phyloP scores from a whole-genome alignment of 345 rosid species.

The Euphorbia pulcherrima region DNA sequence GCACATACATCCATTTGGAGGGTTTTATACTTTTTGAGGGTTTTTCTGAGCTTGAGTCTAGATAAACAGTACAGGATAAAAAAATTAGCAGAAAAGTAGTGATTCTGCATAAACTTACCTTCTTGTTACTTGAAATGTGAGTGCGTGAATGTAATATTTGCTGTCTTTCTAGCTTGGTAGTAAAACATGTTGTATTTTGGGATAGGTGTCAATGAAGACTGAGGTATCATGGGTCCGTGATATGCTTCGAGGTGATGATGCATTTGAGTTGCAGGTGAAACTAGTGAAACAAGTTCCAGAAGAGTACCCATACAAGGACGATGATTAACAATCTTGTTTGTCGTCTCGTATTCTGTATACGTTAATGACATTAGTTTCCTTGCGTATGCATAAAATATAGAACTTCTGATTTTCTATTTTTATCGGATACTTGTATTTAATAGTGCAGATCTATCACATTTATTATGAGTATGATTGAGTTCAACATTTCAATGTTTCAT shows the following conservation, averaged over 20 bases:
- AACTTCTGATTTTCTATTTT: not conserved
- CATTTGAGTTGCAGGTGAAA: slow-evolving; percentile 81
- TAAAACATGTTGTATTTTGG: not conserved
- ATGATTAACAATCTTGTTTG: slow-evolving; percentile 44
- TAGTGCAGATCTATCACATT: not conserved
- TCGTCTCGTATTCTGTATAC: not conserved
- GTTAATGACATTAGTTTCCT: not conserved
- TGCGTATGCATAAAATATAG: not conserved
- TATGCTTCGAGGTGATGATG: slow-evolving; percentile 79
- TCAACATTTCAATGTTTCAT: not conserved
- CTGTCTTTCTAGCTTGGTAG: not conserved
- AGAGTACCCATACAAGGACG: slow-evolving; percentile 93
- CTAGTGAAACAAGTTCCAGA: slow-evolving; percentile 79
- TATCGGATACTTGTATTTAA: not conserved
- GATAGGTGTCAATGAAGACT: slow-evolving; percentile 91
- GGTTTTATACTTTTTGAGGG: not conserved
- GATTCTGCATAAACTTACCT: not conserved
- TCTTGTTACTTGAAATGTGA: not conserved
- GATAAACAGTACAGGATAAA: not conserved
- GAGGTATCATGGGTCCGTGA: slow-evolving; percentile 83
- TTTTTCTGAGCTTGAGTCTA: not conserved
- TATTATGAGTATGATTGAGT: not conserved
- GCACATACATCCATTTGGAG: not conserved
- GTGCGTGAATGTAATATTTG: not conserved
- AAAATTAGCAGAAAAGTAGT: not conserved